Evolutionary conservation across 306 rosid genomes (phyloP).

Genomic region (Lotus japonicus): DNA sequence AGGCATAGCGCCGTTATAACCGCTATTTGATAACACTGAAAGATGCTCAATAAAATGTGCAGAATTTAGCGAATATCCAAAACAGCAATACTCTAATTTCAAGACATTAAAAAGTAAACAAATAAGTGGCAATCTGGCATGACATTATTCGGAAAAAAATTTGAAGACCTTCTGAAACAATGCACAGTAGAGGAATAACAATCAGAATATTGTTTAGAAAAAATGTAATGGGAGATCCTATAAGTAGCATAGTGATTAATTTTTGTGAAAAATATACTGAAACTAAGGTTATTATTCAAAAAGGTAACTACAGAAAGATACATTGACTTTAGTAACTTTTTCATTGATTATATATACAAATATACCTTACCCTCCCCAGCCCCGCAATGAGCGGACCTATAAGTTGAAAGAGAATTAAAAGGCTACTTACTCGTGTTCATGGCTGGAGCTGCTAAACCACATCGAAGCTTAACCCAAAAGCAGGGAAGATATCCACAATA

Average conservation of each 20-base stretch:
- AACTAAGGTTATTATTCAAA: not conserved
- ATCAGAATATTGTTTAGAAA: not conserved
- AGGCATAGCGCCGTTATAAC: too few relatives aligned
- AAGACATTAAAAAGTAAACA: not conserved
- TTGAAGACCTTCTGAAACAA: not conserved
- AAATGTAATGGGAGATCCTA: not conserved
- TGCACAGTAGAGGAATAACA: not conserved
- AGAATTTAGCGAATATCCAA: conserved; percentile 1
- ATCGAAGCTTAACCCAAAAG: conserved; percentile 98
- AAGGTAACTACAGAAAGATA: not conserved
- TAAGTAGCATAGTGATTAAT: not conserved
- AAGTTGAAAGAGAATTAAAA: conserved; percentile 12
- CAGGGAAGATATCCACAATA: conserved; percentile 97
- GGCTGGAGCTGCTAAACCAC: conserved; percentile 91
- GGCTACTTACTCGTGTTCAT: conserved; percentile 60
- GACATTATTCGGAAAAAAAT: not conserved
- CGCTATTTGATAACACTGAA: too few relatives aligned
- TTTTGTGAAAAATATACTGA: not conserved
- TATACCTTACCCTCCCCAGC: not conserved
- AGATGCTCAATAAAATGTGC: not conserved
- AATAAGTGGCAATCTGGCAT: not conserved
- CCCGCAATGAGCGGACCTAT: not conserved
- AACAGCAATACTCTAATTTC: not conserved
- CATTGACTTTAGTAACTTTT: not conserved
- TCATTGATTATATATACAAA: not conserved